A percentile compares a stretch with the other conserved stretches of the same genome.
phyloP scores from a whole-genome alignment of 164 flowering plant species.

The Nymphaea colorata region DNA sequence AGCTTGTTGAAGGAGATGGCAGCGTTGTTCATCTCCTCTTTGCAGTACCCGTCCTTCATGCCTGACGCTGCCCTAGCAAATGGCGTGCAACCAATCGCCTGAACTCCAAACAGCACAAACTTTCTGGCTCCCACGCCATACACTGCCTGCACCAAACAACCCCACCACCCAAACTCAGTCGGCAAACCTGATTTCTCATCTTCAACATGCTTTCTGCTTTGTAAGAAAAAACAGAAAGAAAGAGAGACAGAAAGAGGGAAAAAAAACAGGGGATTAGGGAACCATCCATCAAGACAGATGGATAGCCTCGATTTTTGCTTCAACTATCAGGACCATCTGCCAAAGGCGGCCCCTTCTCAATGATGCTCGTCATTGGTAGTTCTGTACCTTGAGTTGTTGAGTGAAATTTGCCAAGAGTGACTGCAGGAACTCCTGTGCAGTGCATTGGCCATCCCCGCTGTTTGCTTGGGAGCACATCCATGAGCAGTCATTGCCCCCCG shows the following conservation, averaged over 20 bases:
- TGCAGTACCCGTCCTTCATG: conserved; percentile 12
- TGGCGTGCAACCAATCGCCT: conserved; percentile 52
- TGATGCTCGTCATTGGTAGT: no score
- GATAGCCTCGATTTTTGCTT: no score
- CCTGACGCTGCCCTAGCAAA: conserved; percentile 3
- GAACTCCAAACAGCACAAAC: conserved; percentile 37
- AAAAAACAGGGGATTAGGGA: no score
- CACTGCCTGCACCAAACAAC: conserved; percentile 32
- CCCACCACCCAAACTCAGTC: no score
- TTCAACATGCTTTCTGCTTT: no score
- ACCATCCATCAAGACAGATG: no score
- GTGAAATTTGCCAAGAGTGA: background rate
- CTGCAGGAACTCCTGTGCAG: background rate
- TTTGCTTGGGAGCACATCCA: background rate
- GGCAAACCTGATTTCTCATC: no score
- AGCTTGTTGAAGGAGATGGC: conserved; percentile 36
- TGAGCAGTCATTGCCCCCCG: background rate
- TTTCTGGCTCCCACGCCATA: conserved; percentile 46
- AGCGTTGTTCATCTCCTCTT: conserved; percentile 25
- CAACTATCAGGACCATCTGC: no score
- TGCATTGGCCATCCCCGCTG: background rate
- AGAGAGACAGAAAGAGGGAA: no score
- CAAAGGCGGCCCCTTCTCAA: no score
- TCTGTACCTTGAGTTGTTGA: background rate
- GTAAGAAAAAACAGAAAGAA: no score